Conservation (phyloP, 2,329 filamentous ascomycete genomes). For the Penicillium freii region DNA sequence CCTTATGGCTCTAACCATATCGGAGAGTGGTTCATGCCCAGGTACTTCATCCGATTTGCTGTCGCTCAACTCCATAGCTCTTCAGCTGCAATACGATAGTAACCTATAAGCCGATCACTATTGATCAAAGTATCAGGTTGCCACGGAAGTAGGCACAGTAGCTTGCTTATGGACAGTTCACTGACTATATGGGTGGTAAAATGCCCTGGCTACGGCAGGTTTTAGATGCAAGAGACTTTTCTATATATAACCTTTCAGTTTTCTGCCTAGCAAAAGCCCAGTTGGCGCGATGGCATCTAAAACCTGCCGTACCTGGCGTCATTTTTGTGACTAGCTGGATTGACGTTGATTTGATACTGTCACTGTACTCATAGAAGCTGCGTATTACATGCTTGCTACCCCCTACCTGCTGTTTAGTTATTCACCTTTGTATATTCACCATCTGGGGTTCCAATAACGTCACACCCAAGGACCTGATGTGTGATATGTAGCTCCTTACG, state of each 20-base stretch:
- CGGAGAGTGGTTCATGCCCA: neutral
- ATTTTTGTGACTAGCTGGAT: neutral
- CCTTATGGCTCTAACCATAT: neutral
- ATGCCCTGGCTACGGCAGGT: too few species aligned
- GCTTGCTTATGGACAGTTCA: neutral
- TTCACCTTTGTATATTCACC: neutral
- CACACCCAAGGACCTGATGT: neutral
- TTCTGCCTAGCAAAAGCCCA: too few species aligned
- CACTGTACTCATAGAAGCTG: neutral
- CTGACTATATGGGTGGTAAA: too few species aligned
- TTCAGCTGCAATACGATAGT: neutral
- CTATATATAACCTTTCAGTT: too few species aligned
- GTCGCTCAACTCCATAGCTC: neutral
- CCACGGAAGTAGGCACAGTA: neutral
- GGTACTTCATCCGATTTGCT: neutral
- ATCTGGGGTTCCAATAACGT: neutral
- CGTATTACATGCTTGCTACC: neutral
- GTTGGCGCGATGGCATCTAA: too few species aligned
- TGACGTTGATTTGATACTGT: neutral
- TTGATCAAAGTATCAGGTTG: neutral
- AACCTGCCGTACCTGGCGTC: too few species aligned
- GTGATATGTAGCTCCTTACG: neutral
- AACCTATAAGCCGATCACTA: neutral
- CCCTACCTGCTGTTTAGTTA: neutral
- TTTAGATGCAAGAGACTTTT: too few species aligned